Evolutionary conservation across 2,329 filamentous ascomycete species (phyloP), one percentile per base, ranked within the genome.

Genomic region (Dendryphion nanum): DNA sequence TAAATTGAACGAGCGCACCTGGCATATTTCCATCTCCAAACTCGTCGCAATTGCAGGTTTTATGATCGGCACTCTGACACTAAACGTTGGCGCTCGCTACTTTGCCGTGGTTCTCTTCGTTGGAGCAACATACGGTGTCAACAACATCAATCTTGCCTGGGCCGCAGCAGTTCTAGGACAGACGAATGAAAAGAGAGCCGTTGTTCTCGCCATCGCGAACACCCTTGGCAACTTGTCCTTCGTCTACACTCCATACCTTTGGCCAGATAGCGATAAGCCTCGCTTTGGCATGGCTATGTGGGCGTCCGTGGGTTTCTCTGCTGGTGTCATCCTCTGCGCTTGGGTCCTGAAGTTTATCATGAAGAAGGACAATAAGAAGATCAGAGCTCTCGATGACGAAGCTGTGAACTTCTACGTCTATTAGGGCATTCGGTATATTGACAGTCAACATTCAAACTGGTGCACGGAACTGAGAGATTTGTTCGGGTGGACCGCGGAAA

Each of bases 161-260:
- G 57, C 60, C 1, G 61, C 63, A 7, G 58, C 57, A 3, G 63
- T 61, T 1, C 47, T 67, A 3, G 64, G 62, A 2, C 65, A 69
- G 29, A 68, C 68, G 1, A 51, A 62, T 23, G 67, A 69, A 38
- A 72, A 70, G 49, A 67, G 65, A 30, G 63, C 68, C 12, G 65
- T 64, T 5, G 50, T 57, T 4, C 51, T 70, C 16, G 63, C 66
- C 1, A 62, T 70, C 16, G 64, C 66, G 6, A 71, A 71, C 42
- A 61, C 64, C 1, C 48, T 65, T 15, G 66, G 63, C 5, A 70
- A 69, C 30, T 42, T 63, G 26, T 57, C 62, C 8, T 57, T 64
- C 26, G 67, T 70, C 14, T 71, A 55, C 35, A 59, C 52, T 8
- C 50, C 52, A 21, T 57, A 57, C 19, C 38, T 57, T 7, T 57